phyloP scores from a whole-genome alignment of 2,329 filamentous ascomycete genomes.

The Ophiocordyceps unilateralis region DNA sequence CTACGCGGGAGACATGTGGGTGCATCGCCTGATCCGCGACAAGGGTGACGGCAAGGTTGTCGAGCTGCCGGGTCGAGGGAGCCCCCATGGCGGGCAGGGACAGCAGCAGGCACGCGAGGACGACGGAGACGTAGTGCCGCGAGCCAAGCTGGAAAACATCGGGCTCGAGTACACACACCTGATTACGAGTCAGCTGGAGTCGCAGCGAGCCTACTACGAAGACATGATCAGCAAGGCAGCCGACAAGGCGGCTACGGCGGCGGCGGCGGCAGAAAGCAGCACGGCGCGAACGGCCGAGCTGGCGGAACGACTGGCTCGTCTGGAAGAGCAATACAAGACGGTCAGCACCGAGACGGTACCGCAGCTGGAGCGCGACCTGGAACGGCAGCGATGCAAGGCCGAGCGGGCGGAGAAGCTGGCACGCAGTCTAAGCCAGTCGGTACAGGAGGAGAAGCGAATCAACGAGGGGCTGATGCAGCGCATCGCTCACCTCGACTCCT shows the following conservation, averaged over 20 bases:
- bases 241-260: constrained; percentile 69
- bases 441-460: constrained; percentile 76
- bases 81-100: constrained; percentile 9
- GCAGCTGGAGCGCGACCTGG: constrained; percentile 54
- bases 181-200: constrained; percentile 81
- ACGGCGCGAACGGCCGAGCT: constrained; percentile 29
- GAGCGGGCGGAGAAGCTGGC: constrained; percentile 61
- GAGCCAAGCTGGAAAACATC: constrained; percentile 56
- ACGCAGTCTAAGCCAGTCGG: constrained; percentile 53
- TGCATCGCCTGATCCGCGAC: constrained; percentile 85
- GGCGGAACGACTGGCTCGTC: constrained; percentile 26
- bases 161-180: constrained; percentile 90
- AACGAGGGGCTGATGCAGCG: constrained; percentile 64
- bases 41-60: constrained; percentile 87
- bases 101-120: constrained; percentile 10
- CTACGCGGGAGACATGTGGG: constrained; percentile 88
- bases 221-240: constrained; percentile 78
- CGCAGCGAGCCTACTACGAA: constrained; percentile 85
- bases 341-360: constrained; percentile 42
- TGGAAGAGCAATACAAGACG: constrained; percentile 29
- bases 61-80: constrained; percentile 53
- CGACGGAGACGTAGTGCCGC: constrained; percentile 54
- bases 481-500: constrained; percentile 65
- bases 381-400: constrained; percentile 49
- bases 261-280: constrained; percentile 47